A percentile compares a stretch with the other conserved stretches of the same genome.
phyloP scores from a whole-genome alignment of 1,284 basidiomycete species.

The Ganoderma meredithae region DNA sequence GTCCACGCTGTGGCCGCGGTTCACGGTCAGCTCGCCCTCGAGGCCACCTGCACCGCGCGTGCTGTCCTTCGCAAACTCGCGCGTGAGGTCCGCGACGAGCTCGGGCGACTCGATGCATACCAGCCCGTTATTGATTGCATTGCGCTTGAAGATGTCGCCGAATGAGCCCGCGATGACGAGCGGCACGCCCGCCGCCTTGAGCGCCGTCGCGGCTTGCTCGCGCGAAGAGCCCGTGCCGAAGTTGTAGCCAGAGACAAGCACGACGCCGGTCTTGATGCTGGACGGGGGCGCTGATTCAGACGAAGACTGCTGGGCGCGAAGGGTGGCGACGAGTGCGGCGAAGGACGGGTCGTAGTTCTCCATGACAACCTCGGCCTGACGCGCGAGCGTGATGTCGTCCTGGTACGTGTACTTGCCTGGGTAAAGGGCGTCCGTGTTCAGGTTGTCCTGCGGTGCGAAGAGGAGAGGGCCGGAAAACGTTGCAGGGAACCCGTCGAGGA shows the following conservation, averaged over 20 bases:
- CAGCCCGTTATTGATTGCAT: constrained; percentile 98
- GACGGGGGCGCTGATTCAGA: constrained; percentile 21
- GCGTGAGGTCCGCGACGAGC: constrained; percentile 87
- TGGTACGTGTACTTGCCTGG: constrained; percentile 99
- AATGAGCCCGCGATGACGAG: constrained; percentile 96
- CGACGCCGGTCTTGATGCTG: constrained; percentile 57
- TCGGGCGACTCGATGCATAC: constrained; percentile 95
- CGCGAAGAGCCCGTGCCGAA: constrained; percentile 99
- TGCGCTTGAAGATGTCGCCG: constrained; percentile 99
- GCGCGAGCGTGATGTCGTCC: constrained; percentile 96
- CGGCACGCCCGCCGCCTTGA: constrained; percentile 93
- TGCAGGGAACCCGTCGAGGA: constrained; percentile 85
- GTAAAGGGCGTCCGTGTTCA: constrained; percentile 99
- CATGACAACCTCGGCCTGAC: constrained; percentile 97
- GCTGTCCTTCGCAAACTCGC: constrained; percentile 75
- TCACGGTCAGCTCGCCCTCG: constrained; percentile 83
- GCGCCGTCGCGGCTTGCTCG: constrained; percentile 97
- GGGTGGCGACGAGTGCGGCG: constrained; percentile 73
- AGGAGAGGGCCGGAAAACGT: constrained; percentile 86
- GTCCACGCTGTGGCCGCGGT: constrained; percentile 70
- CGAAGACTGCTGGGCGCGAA: constrained; percentile 50
- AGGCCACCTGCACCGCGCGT: constrained; percentile 79
- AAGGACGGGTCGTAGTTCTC: constrained; percentile 98
- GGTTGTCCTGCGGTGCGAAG: constrained; percentile 96
- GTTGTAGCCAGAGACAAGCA: constrained; percentile 96